Conservation (phyloP, 2,329 filamentous ascomycete species). For the Aspergillus niger region DNA sequence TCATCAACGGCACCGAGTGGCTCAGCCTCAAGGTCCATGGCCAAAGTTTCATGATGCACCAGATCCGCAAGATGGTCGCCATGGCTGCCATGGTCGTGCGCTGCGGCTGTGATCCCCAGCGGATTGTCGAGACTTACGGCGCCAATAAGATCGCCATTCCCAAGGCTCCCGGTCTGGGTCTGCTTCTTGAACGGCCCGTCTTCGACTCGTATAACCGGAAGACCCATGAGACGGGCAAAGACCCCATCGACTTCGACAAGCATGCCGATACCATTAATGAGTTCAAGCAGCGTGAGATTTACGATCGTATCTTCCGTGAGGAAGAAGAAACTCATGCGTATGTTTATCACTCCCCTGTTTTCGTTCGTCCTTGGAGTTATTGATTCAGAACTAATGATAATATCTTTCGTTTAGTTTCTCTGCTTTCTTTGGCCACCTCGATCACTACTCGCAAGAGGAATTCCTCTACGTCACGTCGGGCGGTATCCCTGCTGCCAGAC, state of each 20-base stretch:
- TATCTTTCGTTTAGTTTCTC: constrained; percentile 63
- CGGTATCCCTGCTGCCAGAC: constrained; percentile 63
- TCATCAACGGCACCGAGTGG: constrained; percentile 93
- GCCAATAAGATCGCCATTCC: constrained; percentile 78
- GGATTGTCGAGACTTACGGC: constrained; percentile 74
- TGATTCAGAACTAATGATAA: constrained; percentile 3
- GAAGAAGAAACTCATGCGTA: constrained; percentile 86
- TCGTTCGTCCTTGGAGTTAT: neutral
- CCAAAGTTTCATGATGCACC: constrained; percentile 99
- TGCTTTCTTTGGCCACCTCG: constrained; percentile 76
- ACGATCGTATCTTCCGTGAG: constrained; percentile 84
- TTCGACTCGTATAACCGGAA: constrained; percentile 86
- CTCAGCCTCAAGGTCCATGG: constrained; percentile 93
- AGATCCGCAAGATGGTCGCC: constrained; percentile 98
- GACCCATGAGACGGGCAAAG: constrained; percentile 57
- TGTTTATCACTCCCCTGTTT: constrained; percentile 45
- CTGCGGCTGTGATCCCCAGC: constrained; percentile 72
- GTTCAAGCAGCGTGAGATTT: constrained; percentile 92
- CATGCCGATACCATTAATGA: constrained; percentile 77
- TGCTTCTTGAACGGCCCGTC: constrained; percentile 86
- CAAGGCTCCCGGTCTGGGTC: constrained; percentile 85
- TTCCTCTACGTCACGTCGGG: constrained; percentile 75
- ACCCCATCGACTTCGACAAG: constrained; percentile 75
- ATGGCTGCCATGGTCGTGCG: constrained; percentile 84
- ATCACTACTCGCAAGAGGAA: constrained; percentile 70